phyloP scores from a whole-genome alignment of 495 filamentous ascomycete species.

The Evernia prunastri region DNA sequence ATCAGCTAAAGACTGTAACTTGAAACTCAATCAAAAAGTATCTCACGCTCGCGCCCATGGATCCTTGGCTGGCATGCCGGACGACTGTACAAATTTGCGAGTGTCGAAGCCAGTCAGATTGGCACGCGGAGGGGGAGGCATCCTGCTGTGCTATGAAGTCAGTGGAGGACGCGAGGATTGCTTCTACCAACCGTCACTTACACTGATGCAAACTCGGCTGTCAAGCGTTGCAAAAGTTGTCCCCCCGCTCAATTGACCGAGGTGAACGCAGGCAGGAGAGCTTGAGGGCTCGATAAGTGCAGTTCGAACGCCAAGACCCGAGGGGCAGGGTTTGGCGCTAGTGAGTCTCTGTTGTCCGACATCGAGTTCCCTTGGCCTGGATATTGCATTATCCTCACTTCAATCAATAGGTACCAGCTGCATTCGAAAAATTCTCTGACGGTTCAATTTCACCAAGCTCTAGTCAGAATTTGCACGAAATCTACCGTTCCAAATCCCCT shows the following conservation, averaged over 20 bases:
- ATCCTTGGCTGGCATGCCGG: constrained; percentile 64
- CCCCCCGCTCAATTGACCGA: not conserved
- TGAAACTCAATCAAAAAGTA: not conserved
- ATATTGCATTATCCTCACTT: not conserved
- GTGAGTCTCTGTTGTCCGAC: constrained; percentile 4
- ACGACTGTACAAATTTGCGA: constrained; percentile 60
- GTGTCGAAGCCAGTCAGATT: constrained; percentile 84
- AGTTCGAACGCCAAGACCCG: constrained; percentile 1
- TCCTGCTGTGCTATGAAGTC: constrained; percentile 6
- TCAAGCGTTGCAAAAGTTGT: not conserved
- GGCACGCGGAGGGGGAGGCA: constrained; percentile 38
- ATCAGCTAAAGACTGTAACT: constrained; percentile 21
- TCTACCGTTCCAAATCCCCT: not conserved
- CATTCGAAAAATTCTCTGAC: not conserved
- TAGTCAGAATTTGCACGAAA: not conserved
- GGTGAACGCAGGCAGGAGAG: not conserved
- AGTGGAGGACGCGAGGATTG: not conserved
- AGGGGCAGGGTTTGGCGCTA: constrained; percentile 8
- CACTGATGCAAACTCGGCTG: too few relatives aligned
- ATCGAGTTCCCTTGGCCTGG: not conserved
- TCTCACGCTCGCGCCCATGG: constrained; percentile 77
- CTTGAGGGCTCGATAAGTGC: not conserved
- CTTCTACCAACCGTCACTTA: not conserved
- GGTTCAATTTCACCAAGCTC: not conserved
- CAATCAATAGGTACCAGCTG: not conserved